These are phyloP conservation scores for Podosphaera leucotricha DNA, from an alignment of 2,329 filamentous ascomycete species.

Conservation along the genomic window DNA sequence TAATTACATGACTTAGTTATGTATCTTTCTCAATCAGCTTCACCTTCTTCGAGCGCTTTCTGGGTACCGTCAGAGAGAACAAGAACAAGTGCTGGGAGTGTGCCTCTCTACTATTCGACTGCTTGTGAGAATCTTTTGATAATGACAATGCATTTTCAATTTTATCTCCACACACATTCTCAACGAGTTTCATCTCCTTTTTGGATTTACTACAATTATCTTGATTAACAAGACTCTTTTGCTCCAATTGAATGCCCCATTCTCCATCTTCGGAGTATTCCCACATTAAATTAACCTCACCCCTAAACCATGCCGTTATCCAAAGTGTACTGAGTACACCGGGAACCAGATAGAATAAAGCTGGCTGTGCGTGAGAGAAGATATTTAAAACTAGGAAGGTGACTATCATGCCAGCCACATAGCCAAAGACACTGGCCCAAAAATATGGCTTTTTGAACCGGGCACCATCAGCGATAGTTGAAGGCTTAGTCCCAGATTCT, in stretches of 20 bases:
- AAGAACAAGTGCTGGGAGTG: conserved; percentile 11
- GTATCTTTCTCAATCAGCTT: neutral
- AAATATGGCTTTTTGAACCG: conserved; percentile 74
- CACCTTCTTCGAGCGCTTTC: conserved; percentile 1
- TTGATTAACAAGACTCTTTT: conserved; percentile 1
- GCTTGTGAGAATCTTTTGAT: neutral
- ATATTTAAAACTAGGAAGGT: conserved; percentile 58
- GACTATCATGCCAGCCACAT: conserved; percentile 50
- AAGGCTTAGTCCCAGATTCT: conserved; percentile 5
- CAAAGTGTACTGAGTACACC: conserved; percentile 55
- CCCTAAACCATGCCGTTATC: conserved; percentile 44
- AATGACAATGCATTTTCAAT: neutral
- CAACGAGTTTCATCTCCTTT: conserved; percentile 1
- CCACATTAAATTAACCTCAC: conserved; percentile 59
- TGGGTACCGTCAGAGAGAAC: conserved; percentile 12
- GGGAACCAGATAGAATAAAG: conserved; percentile 77
- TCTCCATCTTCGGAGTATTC: conserved; percentile 51
- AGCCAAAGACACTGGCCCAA: conserved; percentile 50
- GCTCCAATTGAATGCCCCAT: conserved; percentile 20
- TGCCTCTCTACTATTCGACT: conserved; percentile 4
- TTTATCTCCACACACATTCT: neutral
- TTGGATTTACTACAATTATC: conserved; percentile 1
- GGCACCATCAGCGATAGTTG: conserved; percentile 11
- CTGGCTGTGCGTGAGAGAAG: conserved; percentile 66
- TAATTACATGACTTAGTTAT: neutral